Percentiles rank a stretch among this genome's conserved stretches.
Conservation (phyloP, 345 rosid genomes). For the Eutrema japonicum region DNA sequence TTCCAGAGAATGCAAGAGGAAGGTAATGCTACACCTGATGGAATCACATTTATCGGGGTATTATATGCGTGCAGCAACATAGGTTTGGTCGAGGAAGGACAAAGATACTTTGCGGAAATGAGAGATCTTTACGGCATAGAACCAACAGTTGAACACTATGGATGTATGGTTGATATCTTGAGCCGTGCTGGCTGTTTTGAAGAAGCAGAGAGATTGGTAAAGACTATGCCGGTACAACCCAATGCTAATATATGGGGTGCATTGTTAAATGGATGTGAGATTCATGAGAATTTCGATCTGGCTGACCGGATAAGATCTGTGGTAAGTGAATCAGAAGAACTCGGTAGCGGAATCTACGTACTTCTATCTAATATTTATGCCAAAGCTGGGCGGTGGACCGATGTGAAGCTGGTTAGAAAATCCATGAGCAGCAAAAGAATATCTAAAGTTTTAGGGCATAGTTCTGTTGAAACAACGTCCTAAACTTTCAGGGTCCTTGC, state of each 20-base stretch:
- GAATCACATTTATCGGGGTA: slow-evolving; percentile 49
- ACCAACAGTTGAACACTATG: slow-evolving; percentile 53
- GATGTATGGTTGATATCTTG: slow-evolving; percentile 60
- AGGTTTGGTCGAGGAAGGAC: slow-evolving; percentile 57
- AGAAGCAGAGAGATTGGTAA: slow-evolving; percentile 53
- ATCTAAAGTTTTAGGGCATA: slow-evolving; percentile 49
- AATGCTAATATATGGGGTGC: slow-evolving; percentile 59
- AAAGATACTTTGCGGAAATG: slow-evolving; percentile 50
- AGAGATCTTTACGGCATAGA: slow-evolving; percentile 43
- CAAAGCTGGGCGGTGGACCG: slow-evolving; percentile 56
- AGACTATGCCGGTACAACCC: slow-evolving; percentile 48
- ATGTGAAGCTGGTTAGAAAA: slow-evolving; percentile 51
- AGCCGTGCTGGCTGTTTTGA: slow-evolving; percentile 57
- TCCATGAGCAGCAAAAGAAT: slow-evolving; percentile 49
- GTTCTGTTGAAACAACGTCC: slow-evolving; percentile 48
- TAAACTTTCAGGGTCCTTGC: slow-evolving; percentile 5
- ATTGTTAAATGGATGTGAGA: slow-evolving; percentile 59
- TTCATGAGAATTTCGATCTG: slow-evolving; percentile 51
- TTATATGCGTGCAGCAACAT: slow-evolving; percentile 59
- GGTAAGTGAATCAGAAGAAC: slow-evolving; percentile 47
- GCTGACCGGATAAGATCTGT: slow-evolving; percentile 49
- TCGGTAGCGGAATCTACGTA: slow-evolving; percentile 50
- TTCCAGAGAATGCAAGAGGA: slow-evolving; percentile 53
- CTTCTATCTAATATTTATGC: slow-evolving; percentile 60
- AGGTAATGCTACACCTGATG: slow-evolving; percentile 50